Percentiles rank a stretch among this genome's conserved stretches.
These are phyloP conservation scores for Arachnomyces sp. DNA, from an alignment of 2,329 filamentous ascomycete species.

Conservation along the genomic window DNA sequence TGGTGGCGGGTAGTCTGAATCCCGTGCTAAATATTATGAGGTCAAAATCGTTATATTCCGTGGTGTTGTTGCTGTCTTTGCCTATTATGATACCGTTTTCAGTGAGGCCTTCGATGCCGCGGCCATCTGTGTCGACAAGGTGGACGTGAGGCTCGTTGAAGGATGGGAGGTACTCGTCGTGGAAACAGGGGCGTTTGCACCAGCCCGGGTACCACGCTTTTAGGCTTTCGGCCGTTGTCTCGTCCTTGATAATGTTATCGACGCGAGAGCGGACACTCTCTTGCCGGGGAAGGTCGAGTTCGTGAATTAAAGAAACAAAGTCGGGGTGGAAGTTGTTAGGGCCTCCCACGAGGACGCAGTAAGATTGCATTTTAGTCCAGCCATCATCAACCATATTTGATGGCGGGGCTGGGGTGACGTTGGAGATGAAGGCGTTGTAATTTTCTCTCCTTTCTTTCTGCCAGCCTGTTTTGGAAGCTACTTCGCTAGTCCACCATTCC, in stretches of 20 bases:
- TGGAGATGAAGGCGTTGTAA: slow-evolving; percentile 18
- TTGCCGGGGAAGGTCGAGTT: slow-evolving; percentile 34
- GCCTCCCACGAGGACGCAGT: slow-evolving; percentile 29
- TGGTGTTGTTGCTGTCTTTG: slow-evolving; percentile 18
- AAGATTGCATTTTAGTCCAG: slow-evolving; percentile 24
- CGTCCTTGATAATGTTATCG: slow-evolving; percentile 46
- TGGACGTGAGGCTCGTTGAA: slow-evolving; percentile 54
- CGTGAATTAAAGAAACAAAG: slow-evolving; percentile 17
- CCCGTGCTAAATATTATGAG: slow-evolving; percentile 42
- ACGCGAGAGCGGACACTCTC: slow-evolving; percentile 41
- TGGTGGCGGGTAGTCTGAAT: slow-evolving; percentile 20
- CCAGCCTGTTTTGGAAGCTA: slow-evolving; percentile 17
- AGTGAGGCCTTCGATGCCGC: slow-evolving; percentile 43
- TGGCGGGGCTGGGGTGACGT: slow-evolving; percentile 2
- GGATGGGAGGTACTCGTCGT: slow-evolving; percentile 44
- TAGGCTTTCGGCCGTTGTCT: slow-evolving; percentile 42
- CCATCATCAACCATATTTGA: slow-evolving; percentile 20
- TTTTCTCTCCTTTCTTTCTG: slow-evolving; percentile 22
- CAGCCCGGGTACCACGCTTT: slow-evolving; percentile 53
- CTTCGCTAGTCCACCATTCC: slow-evolving; percentile 8
- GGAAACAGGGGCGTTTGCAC: slow-evolving; percentile 58
- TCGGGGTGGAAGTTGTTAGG: slow-evolving; percentile 14
- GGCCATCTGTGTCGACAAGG: slow-evolving; percentile 52
- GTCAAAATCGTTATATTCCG: slow-evolving; percentile 42
- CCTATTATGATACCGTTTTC: slow-evolving; percentile 38